Percentiles rank a stretch among this genome's conserved stretches.
Evolutionary conservation across 2,329 filamentous ascomycete genomes (phyloP).

Genomic region (Fusarium coffeatum): DNA sequence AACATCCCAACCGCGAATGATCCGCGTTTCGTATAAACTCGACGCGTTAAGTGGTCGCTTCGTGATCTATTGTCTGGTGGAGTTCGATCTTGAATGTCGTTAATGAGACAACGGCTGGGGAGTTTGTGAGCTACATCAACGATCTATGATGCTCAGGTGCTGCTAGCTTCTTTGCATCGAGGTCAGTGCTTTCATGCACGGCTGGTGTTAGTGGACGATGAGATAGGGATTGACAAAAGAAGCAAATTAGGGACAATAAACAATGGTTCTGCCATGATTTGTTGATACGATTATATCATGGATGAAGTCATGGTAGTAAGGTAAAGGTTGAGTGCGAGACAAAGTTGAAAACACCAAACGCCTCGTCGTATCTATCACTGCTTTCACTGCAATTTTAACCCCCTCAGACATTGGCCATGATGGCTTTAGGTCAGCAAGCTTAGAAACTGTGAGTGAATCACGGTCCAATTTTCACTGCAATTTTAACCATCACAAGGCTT

Average conservation of each 20-base stretch:
- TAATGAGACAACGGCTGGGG: conserved; percentile 20
- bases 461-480: background rate
- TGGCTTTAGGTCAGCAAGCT: background rate
- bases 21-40: background rate
- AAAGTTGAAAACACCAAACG: background rate
- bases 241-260: conserved; percentile 7
- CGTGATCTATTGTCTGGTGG: background rate
- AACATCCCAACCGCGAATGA: conserved; percentile 4
- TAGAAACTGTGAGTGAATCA: background rate
- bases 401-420: background rate
- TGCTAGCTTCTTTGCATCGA: conserved; percentile 11
- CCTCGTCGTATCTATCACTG: too few relatives aligned
- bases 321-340: background rate
- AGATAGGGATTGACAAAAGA: background rate
- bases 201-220: background rate
- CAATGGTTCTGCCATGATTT: background rate
- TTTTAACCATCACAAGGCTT: background rate
- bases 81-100: conserved; percentile 9
- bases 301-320: conserved; percentile 13
- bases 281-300: conserved; percentile 7
- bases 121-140: background rate
- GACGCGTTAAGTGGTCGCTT: conserved; percentile 7
- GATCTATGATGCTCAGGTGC: conserved; percentile 26
- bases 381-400: background rate
- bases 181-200: conserved; percentile 10